Conservation (phyloP, 208 protist species). For the Leishmania martiniquensis region DNA sequence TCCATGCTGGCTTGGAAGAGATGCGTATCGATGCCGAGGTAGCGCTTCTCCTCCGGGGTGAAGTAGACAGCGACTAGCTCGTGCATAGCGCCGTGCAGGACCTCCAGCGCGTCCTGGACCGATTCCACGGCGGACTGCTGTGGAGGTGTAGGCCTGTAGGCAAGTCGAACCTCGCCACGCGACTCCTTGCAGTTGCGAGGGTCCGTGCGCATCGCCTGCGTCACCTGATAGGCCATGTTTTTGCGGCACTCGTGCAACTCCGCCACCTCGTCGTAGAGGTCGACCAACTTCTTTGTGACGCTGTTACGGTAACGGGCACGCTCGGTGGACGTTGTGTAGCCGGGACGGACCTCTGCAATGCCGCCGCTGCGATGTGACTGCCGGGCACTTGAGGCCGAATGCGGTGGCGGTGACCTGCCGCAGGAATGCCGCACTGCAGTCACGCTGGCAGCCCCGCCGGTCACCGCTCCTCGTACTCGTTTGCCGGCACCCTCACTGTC, state of each 20-base stretch:
- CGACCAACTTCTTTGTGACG: constrained; percentile 60
- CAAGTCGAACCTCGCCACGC: constrained; percentile 44
- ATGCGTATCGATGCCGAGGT: constrained; percentile 78
- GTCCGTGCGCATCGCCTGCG: constrained; percentile 76
- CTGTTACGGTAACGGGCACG: constrained; percentile 51
- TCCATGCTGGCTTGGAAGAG: constrained; percentile 73
- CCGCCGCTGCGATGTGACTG: constrained; percentile 5
- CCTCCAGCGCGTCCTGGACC: constrained; percentile 36
- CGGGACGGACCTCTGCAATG: constrained; percentile 23
- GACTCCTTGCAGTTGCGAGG: constrained; percentile 52
- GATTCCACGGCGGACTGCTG: constrained; percentile 64
- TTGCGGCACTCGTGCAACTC: constrained; percentile 52
- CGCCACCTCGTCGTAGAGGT: constrained; percentile 55
- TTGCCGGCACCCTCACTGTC: not conserved
- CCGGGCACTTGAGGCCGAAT: not conserved
- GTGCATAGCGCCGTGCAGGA: constrained; percentile 43
- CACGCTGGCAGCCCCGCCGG: not conserved
- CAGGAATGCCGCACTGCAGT: not conserved
- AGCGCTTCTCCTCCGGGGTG: constrained; percentile 81
- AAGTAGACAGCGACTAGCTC: constrained; percentile 73
- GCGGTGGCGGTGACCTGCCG: constrained; percentile 4
- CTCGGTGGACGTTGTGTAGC: constrained; percentile 29
- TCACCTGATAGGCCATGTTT: constrained; percentile 46
- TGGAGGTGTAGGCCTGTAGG: constrained; percentile 38
- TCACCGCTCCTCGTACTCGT: not conserved